Evolutionary conservation across 139 green algal genomes (phyloP), one percentile per base, ranked within the genome.

Genomic region (Ettlia oleoabundans): DNA sequence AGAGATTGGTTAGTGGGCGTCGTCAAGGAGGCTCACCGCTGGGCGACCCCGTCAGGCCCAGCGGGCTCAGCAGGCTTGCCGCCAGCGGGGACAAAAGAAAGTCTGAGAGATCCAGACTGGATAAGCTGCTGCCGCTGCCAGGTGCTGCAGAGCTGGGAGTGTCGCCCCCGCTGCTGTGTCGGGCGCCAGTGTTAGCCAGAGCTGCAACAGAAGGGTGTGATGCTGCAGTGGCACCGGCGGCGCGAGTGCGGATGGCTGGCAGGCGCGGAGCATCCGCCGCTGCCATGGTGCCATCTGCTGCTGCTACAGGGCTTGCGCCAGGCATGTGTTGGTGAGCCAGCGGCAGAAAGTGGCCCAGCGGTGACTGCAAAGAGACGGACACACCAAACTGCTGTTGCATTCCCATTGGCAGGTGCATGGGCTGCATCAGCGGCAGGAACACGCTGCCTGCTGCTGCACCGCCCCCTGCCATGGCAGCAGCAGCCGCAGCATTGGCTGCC

Each of bases 1-100:
- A n/a, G n/a, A n/a, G n/a, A n/a, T n/a, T n/a, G n/a, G n/a, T n/a
- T n/a, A n/a, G n/a, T n/a, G n/a, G n/a, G n/a, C n/a, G n/a, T n/a
- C n/a, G n/a, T n/a, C n/a, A n/a, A n/a, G n/a, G n/a, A n/a, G n/a
- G 28, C 71, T 51, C 71, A 65, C 32, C 71, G 33, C n/a, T 33
- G 21, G 43, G 75, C 24, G 58, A n/a, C 19, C 37, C 76, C 1
- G 42, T 41, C 26, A 78, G 51, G 2, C 67, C 83, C 32, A 87
- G 74, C 28, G 84, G 84, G 40, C 53, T 77, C 42, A 87, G 66
- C 64, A 87, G 70, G 65, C 66, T 81, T 24, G 64, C 76, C 37
- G 83, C 83, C 37, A 87, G 55, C 21, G 83, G 83, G 15, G 76
- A 81, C 22, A 88, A 33, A 10, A 52, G 62, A 61, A 72, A 62